Base-by-base conservation (phyloP, 352 stramenopile species). In the Globisporangium uncinulatum region DNA sequence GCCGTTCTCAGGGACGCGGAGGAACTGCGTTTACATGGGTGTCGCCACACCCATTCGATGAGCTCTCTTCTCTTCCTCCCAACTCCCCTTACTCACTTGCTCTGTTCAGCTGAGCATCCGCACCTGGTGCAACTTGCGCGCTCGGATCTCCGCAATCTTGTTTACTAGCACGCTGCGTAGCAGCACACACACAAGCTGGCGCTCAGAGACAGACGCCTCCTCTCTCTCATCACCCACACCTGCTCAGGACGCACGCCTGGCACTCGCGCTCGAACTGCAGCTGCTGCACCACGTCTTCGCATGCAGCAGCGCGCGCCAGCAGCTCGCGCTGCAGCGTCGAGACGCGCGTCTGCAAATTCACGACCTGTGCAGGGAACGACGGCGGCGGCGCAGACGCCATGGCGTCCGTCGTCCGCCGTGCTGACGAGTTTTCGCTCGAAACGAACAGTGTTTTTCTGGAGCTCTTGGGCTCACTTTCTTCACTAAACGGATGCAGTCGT, bases 121-220 rank as follows among this genome's bases (percentile, higher is more conserved):
- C 46, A 83, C 71, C 58, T 61, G 55, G 14, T 80, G 67, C 63
- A 83, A 70, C 17, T 71, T 58, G 8, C 69, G 70, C 20, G 76
- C 65, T 10, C 76, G 74, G 44, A 83, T 82, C 54, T 71, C 57
- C 9, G 74, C 64, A 6, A 73, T 57, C 51, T 87, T 82, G 7
- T 77, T 51, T 24, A 74, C 59, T 54, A 87, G 59, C 41, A 79
- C 65, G 14, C 70, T 81, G 47, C 13, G 5, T 44, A 63, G 44
- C 24, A 56, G 7, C 42, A 36, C 52, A 7, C 34, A 9, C 36
- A 49, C 24, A 29, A 29, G 24, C 24, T 29, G 24, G 24, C 24
- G 39, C 44, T 17, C 39, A 42, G 24, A 43, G 29, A 29, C 24
- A 29, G 24, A 29, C 24, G 24, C 24, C 24, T 29, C 24, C 24